A percentile compares a stretch with the other conserved stretches of the same genome.
phyloP scores from a whole-genome alignment of 805 yeast genomes.

The Yarrowia sp. region DNA sequence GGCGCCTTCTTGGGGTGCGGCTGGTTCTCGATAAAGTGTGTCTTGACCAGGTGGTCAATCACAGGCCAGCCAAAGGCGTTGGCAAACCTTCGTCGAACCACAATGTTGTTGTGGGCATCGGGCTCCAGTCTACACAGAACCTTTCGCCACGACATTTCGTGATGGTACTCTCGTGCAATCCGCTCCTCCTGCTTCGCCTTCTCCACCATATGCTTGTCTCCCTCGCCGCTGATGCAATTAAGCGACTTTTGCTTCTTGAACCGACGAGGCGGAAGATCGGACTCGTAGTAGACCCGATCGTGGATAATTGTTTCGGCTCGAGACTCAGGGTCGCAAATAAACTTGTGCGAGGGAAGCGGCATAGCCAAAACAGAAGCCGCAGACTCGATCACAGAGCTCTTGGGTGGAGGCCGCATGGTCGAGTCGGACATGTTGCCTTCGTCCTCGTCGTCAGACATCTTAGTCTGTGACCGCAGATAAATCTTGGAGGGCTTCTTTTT shows the following conservation, averaged over 20 bases:
- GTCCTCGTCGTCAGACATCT: not conserved
- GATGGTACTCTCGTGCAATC: slow-evolving; percentile 87
- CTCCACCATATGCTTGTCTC: slow-evolving; percentile 35
- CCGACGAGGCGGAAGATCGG: slow-evolving; percentile 61
- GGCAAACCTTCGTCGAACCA: slow-evolving; percentile 82
- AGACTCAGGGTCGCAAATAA: slow-evolving; percentile 61
- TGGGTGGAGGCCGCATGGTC: slow-evolving; percentile 33
- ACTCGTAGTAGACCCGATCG: slow-evolving; percentile 68
- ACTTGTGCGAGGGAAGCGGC: slow-evolving; percentile 70
- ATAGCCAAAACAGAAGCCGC: slow-evolving; percentile 77
- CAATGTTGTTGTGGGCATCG: slow-evolving; percentile 92
- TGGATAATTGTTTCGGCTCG: slow-evolving; percentile 73
- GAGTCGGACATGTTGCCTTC: not conserved
- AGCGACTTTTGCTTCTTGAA: slow-evolving; percentile 29
- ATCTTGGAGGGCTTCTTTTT: slow-evolving; percentile 18
- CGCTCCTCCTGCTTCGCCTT: slow-evolving; percentile 59
- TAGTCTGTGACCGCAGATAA: slow-evolving; percentile 10
- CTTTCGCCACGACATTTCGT: slow-evolving; percentile 82
- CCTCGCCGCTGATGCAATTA: slow-evolving; percentile 13
- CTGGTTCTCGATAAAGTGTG: slow-evolving; percentile 49
- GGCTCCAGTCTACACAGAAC: slow-evolving; percentile 82
- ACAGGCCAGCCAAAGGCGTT: slow-evolving; percentile 97
- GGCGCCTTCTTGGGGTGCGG: slow-evolving; percentile 4
- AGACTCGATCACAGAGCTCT: slow-evolving; percentile 72
- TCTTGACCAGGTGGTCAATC: slow-evolving; percentile 70